These are phyloP conservation scores for Telopea speciosissima DNA, from an alignment of 177 flowering plant species.

Conservation along the genomic window DNA sequence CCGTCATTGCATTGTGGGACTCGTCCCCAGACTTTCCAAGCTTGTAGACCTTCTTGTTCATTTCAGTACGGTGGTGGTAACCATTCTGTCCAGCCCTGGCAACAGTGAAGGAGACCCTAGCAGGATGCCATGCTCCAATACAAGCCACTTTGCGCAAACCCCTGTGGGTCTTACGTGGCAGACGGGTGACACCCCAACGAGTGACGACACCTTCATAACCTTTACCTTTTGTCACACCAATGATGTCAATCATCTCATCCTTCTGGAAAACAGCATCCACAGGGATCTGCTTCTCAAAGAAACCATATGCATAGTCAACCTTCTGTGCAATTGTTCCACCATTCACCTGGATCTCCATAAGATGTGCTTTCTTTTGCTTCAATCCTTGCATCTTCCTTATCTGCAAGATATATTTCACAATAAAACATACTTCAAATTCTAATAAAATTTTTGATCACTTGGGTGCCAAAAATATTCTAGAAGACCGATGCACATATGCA, in stretches of 20 bases:
- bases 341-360: conserved; percentile 33
- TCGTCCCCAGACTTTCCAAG: conserved; percentile 26
- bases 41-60: conserved; percentile 32
- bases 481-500: too few relatives aligned
- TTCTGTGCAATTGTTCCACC: conserved; percentile 23
- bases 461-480: too few relatives aligned
- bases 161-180: conserved; percentile 31
- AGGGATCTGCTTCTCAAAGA: conserved; percentile 28
- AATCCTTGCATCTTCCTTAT: conserved; percentile 26
- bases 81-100: conserved; percentile 34
- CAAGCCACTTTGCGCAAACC: conserved; percentile 31
- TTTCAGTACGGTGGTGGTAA: conserved; percentile 29
- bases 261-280: conserved; percentile 25
- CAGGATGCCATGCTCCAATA: conserved; percentile 34
- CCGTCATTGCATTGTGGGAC: conserved; percentile 23
- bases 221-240: conserved; percentile 33
- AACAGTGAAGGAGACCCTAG: conserved; percentile 29
- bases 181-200: conserved; percentile 36
- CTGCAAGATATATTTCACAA: conserved; percentile 5
- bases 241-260: conserved; percentile 34
- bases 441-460: too few relatives aligned
- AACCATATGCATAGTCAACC: conserved; percentile 27
- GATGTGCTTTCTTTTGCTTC: conserved; percentile 32
- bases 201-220: conserved; percentile 34
- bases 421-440: too few relatives aligned